These are phyloP conservation scores for Vitis rupestris DNA, from an alignment of 164 flowering plant species.

Conservation along the genomic window DNA sequence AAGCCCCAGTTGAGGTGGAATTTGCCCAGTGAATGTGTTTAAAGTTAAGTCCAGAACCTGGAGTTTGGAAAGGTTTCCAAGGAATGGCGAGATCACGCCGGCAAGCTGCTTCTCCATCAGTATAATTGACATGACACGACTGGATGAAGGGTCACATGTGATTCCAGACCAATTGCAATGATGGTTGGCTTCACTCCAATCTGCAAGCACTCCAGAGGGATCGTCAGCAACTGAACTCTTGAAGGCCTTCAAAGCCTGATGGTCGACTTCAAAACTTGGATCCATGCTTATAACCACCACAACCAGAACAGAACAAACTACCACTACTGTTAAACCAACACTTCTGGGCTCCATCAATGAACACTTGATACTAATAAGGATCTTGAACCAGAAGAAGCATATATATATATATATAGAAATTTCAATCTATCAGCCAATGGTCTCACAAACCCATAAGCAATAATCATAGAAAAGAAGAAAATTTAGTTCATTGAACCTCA, in stretches of 20 bases:
- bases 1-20: constrained; percentile 48
- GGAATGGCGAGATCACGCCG: constrained; percentile 58
- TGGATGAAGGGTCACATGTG: constrained; percentile 42
- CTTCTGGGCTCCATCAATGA: constrained; percentile 14
- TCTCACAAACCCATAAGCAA: no score
- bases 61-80: constrained; percentile 61
- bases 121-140: constrained; percentile 43
- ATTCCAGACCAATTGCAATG: constrained; percentile 88
- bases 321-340: constrained; percentile 7
- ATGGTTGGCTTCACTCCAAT: constrained; percentile 47
- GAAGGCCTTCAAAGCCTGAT: constrained; percentile 64
- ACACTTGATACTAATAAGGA: not conserved
- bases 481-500: no score
- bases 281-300: constrained; percentile 13
- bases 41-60: constrained; percentile 63
- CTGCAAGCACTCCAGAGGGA: constrained; percentile 46
- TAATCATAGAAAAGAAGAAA: no score
- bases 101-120: constrained; percentile 41
- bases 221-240: constrained; percentile 47
- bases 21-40: constrained; percentile 51
- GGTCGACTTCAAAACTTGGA: constrained; percentile 31
- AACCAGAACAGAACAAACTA: constrained; percentile 10
- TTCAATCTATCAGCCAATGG: no score
- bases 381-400: no score
- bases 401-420: no score